phyloP scores from a whole-genome alignment of 371 early-diverging fungal genomes.

The Fennellomyces sp. region DNA sequence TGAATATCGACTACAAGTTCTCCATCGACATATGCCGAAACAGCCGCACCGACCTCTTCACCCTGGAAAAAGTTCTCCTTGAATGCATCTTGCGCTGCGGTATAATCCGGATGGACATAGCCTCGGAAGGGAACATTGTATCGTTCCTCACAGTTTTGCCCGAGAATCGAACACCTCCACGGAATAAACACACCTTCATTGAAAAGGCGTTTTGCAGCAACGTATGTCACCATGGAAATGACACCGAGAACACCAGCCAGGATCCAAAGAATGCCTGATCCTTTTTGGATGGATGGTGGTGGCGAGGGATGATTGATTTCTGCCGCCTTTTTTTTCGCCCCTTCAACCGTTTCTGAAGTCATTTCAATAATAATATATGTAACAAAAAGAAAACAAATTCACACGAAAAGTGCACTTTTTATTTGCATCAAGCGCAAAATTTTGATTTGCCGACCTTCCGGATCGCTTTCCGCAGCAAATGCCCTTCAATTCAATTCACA shows the following conservation, averaged over 20 bases:
- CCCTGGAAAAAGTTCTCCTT: constrained; percentile 29
- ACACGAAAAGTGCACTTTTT: too few species aligned
- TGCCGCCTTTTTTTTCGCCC: too few species aligned
- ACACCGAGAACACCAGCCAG: neutral
- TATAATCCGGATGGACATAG: constrained; percentile 34
- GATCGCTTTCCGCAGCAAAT: too few species aligned
- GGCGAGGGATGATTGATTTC: too few species aligned
- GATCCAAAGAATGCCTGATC: neutral
- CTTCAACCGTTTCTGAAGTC: too few species aligned
- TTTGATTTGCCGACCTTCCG: too few species aligned
- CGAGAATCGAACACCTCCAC: constrained; percentile 9
- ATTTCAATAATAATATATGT: too few species aligned
- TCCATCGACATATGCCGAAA: constrained; percentile 60
- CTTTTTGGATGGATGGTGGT: too few species aligned
- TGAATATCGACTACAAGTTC: constrained; percentile 61
- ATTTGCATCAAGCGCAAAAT: too few species aligned
- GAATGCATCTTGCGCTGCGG: constrained; percentile 31
- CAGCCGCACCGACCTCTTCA: constrained; percentile 56
- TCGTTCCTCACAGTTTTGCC: neutral
- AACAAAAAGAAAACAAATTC: too few species aligned
- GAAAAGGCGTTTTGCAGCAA: neutral
- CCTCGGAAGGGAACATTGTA: constrained; percentile 13
- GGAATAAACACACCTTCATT: constrained; percentile 6
- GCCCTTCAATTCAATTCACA: too few species aligned
- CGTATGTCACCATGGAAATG: neutral